Percentiles rank a stretch among this genome's conserved stretches.
phyloP scores from a whole-genome alignment of 108 stramenopile genomes.

The Nitzschia putrida region DNA sequence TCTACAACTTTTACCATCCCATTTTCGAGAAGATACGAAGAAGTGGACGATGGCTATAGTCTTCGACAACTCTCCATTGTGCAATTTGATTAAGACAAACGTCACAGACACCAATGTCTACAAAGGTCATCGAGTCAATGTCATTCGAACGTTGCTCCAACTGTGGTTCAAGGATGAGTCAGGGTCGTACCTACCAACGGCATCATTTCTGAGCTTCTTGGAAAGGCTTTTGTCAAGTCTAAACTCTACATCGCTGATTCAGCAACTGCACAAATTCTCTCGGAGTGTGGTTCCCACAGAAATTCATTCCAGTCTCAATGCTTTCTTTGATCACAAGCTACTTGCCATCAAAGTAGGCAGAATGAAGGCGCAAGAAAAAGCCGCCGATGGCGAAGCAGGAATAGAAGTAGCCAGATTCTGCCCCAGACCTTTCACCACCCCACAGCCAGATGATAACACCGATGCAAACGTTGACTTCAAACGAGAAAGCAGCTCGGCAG shows the following conservation, averaged over 20 bases:
- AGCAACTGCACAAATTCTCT: no score
- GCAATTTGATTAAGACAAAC: conserved; percentile 20
- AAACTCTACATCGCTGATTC: no score
- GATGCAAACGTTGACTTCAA: background rate
- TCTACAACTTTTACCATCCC: conserved; percentile 61
- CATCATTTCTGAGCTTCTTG: conserved; percentile 5
- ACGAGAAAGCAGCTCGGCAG: background rate
- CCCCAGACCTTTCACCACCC: background rate
- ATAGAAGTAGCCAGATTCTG: conserved; percentile 22
- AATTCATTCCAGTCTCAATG: background rate
- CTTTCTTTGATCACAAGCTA: conserved; percentile 19
- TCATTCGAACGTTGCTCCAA: conserved; percentile 10
- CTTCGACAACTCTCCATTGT: conserved; percentile 50
- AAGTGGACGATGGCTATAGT: conserved; percentile 40
- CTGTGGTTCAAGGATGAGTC: conserved; percentile 31
- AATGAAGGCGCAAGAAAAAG: conserved; percentile 25
- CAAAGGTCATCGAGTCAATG: no score
- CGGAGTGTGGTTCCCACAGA: conserved; percentile 21
- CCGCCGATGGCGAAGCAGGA: conserved; percentile 9
- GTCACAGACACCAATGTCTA: conserved; percentile 31
- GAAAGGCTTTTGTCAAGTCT: conserved; percentile 1
- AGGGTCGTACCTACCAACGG: background rate
- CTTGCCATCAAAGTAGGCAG: conserved; percentile 10
- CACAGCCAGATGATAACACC: background rate
- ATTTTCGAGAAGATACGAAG: conserved; percentile 45